Evolutionary conservation across 176 grass and related monocot genomes (phyloP), one percentile per base, ranked within the genome.

Genomic region (Dactylis glomerata): DNA sequence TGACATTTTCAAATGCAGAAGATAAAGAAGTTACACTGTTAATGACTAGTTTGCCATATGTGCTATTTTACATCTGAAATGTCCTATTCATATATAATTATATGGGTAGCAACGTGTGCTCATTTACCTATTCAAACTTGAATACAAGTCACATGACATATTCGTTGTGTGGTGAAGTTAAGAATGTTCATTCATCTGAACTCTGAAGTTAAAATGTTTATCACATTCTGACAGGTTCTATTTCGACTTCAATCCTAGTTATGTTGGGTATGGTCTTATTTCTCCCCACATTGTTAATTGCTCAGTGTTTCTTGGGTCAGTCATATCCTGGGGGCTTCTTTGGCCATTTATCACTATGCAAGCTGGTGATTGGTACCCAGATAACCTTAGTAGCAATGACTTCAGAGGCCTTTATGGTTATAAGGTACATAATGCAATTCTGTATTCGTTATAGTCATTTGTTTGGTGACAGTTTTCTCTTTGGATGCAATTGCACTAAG

Each of bases 261-360:
- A 81, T 89, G 87, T 89, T 38, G 87, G 87, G 17, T 89, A 85
- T 89, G 87, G 87, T 68, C 77, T 89, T 89, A 85, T 89, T 75
- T 89, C 77, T 40, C 77, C 82, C 40, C 87, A 85, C 58, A 76
- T 81, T 81, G 87, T 89, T 41, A 89, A 89, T 38, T 89, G 69
- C 59, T 89, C 87, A 1, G 87, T 89, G 75, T 89, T 89, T 66
- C 77, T 89, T 76, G 87, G 82, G 49, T 81, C 87, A 14, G 69
- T 85, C 38, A 81, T 89, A 81, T 89, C 87, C 67, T 89, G 82
- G 59, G 82, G 87, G 57, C 61, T 89, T 68, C 87, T 89, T 47
- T 89, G 87, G 87, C 87, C 87, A 81, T 81, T 81, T 76, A 89
- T 89, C 17, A n/a, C 37, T 7, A 73, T 26, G 8, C 69, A 85